Conservation (phyloP, 441 rosid species). For the Euphorbia corollata region DNA sequence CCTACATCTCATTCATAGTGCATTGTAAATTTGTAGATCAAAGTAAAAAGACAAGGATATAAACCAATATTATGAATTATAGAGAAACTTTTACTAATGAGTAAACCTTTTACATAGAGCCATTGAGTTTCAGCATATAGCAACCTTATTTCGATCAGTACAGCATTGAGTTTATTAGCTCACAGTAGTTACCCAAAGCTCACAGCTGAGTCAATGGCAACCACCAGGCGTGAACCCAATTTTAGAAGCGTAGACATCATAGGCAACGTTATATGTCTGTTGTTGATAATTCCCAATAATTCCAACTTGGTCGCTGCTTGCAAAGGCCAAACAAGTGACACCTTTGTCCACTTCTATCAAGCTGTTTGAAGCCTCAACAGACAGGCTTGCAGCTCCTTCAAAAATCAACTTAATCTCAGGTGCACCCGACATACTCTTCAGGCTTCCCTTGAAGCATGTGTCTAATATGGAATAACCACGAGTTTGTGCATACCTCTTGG, state of each 20-base stretch:
- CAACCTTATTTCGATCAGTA: no score
- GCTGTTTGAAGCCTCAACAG: slow-evolving; percentile 23
- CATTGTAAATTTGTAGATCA: no score
- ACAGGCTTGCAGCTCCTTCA: slow-evolving; percentile 35
- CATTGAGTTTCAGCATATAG: not conserved
- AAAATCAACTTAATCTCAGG: slow-evolving; percentile 26
- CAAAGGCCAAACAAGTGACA: slow-evolving; percentile 39
- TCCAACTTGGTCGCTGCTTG: slow-evolving; percentile 21
- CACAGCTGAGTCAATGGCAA: slow-evolving; percentile 15
- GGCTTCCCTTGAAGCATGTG: slow-evolving; percentile 37
- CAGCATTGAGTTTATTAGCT: not conserved
- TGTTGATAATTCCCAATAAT: slow-evolving; percentile 45
- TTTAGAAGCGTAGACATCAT: slow-evolving; percentile 32
- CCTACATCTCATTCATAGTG: no score
- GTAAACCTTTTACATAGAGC: not conserved
- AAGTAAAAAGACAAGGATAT: no score
- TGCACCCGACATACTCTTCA: not conserved
- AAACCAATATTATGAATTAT: no score
- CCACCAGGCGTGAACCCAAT: slow-evolving; percentile 35
- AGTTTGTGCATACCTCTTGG: slow-evolving; percentile 24
- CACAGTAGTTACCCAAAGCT: not conserved
- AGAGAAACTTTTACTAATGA: not conserved
- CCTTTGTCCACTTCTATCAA: slow-evolving; percentile 27
- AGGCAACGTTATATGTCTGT: slow-evolving; percentile 32
- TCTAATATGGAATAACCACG: slow-evolving; percentile 34